phyloP scores from a whole-genome alignment of 768 basidiomycete species.

The Leccinum rimulosum region DNA sequence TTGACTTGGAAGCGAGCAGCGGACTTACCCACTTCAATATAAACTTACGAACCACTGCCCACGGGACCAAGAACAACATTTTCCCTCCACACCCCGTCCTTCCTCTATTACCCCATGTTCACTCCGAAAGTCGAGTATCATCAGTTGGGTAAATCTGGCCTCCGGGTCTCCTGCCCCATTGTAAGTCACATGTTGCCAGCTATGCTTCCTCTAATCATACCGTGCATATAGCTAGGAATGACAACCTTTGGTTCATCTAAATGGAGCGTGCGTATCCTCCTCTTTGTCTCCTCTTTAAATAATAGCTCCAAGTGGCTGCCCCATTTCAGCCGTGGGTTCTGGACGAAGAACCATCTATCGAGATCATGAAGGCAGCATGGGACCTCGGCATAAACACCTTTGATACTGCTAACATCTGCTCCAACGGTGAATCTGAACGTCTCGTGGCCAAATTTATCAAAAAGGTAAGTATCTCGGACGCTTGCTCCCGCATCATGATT shows the following conservation, averaged over 20 bases:
- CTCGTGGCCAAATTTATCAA: conserved; percentile 38
- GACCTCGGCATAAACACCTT: conserved; percentile 40
- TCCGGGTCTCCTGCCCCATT: conserved; percentile 30
- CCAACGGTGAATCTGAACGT: conserved; percentile 37
- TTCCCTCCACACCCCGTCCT: no score
- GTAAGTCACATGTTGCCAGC: conserved; percentile 11
- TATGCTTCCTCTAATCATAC: not conserved
- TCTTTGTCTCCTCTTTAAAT: not conserved
- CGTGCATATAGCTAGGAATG: conserved; percentile 22
- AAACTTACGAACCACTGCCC: no score
- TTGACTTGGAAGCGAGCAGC: no score
- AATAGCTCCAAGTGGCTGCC: not conserved
- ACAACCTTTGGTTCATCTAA: conserved; percentile 27
- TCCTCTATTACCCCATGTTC: no score
- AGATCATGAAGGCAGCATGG: conserved; percentile 39
- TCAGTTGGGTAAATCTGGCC: conserved; percentile 31
- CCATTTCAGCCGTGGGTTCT: conserved; percentile 20
- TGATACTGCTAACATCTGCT: conserved; percentile 41
- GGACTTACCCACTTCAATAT: no score
- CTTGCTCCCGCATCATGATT: not conserved
- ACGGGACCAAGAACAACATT: no score
- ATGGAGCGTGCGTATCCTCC: conserved; percentile 23
- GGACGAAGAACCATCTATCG: conserved; percentile 28
- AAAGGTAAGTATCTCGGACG: conserved; percentile 19
- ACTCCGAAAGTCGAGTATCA: conserved; percentile 21